Evolutionary conservation across 495 filamentous ascomycete species (phyloP), one percentile per base, ranked within the genome.

Genomic region (Hypoxylon trugodes): DNA sequence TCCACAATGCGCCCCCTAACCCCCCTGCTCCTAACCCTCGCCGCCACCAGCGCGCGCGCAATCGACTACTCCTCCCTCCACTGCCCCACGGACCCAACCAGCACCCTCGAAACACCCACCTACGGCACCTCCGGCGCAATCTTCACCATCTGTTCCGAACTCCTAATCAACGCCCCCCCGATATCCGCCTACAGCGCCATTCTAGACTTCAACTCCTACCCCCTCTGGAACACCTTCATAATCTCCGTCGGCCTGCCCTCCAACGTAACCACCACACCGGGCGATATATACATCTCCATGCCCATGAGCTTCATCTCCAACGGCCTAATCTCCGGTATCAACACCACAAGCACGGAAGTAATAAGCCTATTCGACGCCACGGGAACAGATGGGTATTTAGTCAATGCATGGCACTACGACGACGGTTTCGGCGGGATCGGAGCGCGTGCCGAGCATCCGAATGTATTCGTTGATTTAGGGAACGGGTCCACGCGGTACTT

Each of bases 191-290:
- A 62, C 32, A 25, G 54, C 30, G 61, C 58, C 7, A 47, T 71
- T 2, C 55, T 73, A 7, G 58, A 73, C 32, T 74, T 73, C 60
- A 37, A 52, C 8, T 52, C 54, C 1, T 72, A 73, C 41, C 19
- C 36, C 2, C 13, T 6, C 7, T 74, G 71, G 69, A 69, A 73
- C 59, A 49, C 70, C 12, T 73, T 73, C 52, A 59, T 73, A 25
- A 30, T 57, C 25, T 24, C 51, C 26, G 61, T 73, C 25, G 61
- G 40, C 5, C 55, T 73, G 4, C 60, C 69, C 3, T n/a, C 54
- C 46, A 71, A 70, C 45, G 69, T 74, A 7, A 48, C 63, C 0
- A 48, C 61, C n/a, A 67, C 67, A 1, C 62, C 61, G 3, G 26
- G 9, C 1, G 61, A 70, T 35, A 26, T 66, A 19, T 70, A 66